Evolutionary conservation across 306 rosid species (phyloP).

Genomic region (Fragaria vesca): DNA sequence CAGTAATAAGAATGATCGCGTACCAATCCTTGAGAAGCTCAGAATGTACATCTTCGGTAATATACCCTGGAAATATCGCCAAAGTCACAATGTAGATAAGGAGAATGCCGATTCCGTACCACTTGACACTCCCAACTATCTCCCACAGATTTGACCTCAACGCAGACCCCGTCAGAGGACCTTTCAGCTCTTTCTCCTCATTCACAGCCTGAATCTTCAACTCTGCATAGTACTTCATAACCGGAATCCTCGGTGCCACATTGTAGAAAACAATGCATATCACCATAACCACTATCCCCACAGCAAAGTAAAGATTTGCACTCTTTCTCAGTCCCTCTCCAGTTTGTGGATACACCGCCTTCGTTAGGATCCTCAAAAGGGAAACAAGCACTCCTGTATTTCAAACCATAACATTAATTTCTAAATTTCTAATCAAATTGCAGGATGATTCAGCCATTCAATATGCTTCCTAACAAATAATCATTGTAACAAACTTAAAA

Average conservation of each 20-base stretch:
- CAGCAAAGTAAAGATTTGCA: conserved; percentile 78
- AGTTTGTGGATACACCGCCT: conserved; percentile 77
- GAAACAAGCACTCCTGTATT: conserved; percentile 78
- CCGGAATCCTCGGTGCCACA: conserved; percentile 65
- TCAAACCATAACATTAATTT: neutral
- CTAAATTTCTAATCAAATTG: too few species aligned
- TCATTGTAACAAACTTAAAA: too few species aligned
- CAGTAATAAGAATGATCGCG: conserved; percentile 59
- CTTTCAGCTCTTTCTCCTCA: conserved; percentile 48
- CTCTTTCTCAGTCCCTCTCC: conserved; percentile 65
- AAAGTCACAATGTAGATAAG: conserved; percentile 75
- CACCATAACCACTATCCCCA: conserved; percentile 59
- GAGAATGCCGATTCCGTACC: conserved; percentile 70
- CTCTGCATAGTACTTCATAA: conserved; percentile 69
- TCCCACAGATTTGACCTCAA: conserved; percentile 66
- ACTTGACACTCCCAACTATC: conserved; percentile 59
- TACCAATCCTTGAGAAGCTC: conserved; percentile 80
- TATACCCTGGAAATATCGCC: conserved; percentile 85
- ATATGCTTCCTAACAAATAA: too few species aligned
- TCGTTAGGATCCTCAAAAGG: conserved; percentile 65
- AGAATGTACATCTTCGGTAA: conserved; percentile 93
- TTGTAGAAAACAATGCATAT: conserved; percentile 66
- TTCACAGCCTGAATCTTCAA: conserved; percentile 55
- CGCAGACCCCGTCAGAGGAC: conserved; percentile 46
- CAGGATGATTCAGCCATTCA: too few species aligned